phyloP scores from a whole-genome alignment of 768 basidiomycete genomes.

The Lactarius indigo region DNA sequence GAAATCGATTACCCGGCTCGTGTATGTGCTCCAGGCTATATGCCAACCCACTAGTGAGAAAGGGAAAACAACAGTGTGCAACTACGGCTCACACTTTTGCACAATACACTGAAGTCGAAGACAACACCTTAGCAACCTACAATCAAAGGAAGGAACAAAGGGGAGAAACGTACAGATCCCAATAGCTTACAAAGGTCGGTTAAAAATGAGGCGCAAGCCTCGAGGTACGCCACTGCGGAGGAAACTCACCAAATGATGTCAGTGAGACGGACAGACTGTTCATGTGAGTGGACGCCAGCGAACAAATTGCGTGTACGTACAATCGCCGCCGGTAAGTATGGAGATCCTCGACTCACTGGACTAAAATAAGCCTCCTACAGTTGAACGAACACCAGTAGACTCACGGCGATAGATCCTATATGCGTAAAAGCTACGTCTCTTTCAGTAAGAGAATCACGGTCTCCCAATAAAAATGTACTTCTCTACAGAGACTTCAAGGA shows the following conservation, averaged over 20 bases:
- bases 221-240: neutral
- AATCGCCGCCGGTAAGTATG: neutral
- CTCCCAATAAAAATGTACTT: neutral
- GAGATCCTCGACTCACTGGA: neutral
- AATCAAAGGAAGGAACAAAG: neutral
- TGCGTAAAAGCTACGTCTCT: neutral
- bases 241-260: slow-evolving; percentile 4
- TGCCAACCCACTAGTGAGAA: neutral
- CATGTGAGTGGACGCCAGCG: neutral
- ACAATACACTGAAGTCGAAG: neutral
- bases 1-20: too few relatives aligned
- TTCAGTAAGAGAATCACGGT: neutral
- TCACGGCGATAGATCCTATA: neutral
- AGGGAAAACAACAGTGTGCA: neutral
- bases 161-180: neutral
- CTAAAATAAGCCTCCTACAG: neutral
- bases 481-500: slow-evolving; percentile 1
- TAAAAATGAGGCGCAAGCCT: neutral
- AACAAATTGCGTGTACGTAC: neutral
- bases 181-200: neutral
- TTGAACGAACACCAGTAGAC: neutral
- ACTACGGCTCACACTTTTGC: neutral
- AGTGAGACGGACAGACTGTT: neutral
- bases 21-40: neutral
- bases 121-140: neutral